These are phyloP conservation scores for Lactarius indigo DNA, from an alignment of 768 basidiomycete species.

Conservation along the genomic window DNA sequence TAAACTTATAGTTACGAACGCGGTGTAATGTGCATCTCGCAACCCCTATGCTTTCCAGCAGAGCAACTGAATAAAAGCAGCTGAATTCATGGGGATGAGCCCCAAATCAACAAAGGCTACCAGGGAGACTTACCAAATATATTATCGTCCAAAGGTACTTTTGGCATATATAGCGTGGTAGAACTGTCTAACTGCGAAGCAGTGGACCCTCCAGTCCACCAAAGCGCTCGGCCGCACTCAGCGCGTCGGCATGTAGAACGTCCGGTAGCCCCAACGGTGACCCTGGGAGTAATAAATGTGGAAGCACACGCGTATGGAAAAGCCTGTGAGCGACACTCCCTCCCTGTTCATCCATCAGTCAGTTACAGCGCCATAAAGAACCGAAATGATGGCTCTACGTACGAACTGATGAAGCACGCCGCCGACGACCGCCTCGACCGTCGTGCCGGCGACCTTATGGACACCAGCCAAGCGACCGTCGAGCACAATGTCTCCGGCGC, in stretches of 20 bases:
- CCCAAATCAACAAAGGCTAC: not conserved
- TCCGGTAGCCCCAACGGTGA: slow-evolving; percentile 34
- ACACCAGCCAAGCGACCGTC: slow-evolving; percentile 53
- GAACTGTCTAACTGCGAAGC: slow-evolving; percentile 10
- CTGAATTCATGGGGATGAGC: not conserved
- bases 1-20: not conserved
- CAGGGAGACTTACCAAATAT: slow-evolving; percentile 1
- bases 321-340: slow-evolving; percentile 38
- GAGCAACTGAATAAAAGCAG: not conserved
- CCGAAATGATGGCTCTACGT: slow-evolving; percentile 32
- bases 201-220: slow-evolving; percentile 40
- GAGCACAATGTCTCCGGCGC: slow-evolving; percentile 29
- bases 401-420: slow-evolving; percentile 81
- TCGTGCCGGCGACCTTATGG: slow-evolving; percentile 74
- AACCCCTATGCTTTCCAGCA: not conserved
- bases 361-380: not conserved
- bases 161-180: slow-evolving; percentile 8
- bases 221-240: slow-evolving; percentile 43
- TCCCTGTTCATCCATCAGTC: slow-evolving; percentile 32
- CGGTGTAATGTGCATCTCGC: not conserved
- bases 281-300: slow-evolving; percentile 34
- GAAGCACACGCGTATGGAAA: slow-evolving; percentile 43
- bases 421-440: slow-evolving; percentile 72
- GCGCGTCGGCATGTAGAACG: slow-evolving; percentile 47
- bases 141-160: slow-evolving; percentile 11